Percentiles rank a stretch among this genome's conserved stretches.
These are phyloP conservation scores for Cladophialophora immunda DNA, from an alignment of 2,329 filamentous ascomycete species.

Conservation along the genomic window DNA sequence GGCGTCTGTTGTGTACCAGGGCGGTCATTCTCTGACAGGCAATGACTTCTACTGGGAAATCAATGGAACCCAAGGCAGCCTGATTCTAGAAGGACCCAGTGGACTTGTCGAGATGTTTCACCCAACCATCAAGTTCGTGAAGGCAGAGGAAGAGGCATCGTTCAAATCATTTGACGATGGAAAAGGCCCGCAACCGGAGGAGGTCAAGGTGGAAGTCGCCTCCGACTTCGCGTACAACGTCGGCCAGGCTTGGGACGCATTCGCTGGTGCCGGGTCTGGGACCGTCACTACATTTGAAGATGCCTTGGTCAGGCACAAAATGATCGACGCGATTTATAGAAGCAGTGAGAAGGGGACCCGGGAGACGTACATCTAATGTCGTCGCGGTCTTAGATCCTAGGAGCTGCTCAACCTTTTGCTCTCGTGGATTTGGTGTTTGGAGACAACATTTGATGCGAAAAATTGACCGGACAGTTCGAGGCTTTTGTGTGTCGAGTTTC, in stretches of 20 bases:
- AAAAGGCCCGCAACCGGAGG: slow-evolving; percentile 23
- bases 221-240: slow-evolving; percentile 30
- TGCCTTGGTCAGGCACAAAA: slow-evolving; percentile 33
- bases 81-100: slow-evolving; percentile 29
- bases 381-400: not conserved
- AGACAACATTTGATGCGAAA: not conserved
- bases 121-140: slow-evolving; percentile 31
- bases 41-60: slow-evolving; percentile 36
- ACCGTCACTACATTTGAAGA: slow-evolving; percentile 34
- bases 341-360: slow-evolving; percentile 33
- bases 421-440: not conserved
- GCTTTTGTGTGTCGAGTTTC: not conserved
- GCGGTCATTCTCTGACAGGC: slow-evolving; percentile 18
- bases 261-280: slow-evolving; percentile 25
- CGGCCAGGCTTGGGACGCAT: slow-evolving; percentile 35
- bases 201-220: slow-evolving; percentile 21
- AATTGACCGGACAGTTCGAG: not conserved
- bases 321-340: slow-evolving; percentile 36
- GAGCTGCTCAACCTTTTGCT: not conserved
- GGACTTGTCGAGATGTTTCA: slow-evolving; percentile 35
- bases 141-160: not conserved
- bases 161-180: slow-evolving; percentile 5
- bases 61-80: slow-evolving; percentile 35
- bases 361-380: slow-evolving; percentile 32
- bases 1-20: slow-evolving; percentile 29